Evolutionary conservation across 1,139 yeast genomes (phyloP).

Genomic region (Geotrichum carabidarum): DNA sequence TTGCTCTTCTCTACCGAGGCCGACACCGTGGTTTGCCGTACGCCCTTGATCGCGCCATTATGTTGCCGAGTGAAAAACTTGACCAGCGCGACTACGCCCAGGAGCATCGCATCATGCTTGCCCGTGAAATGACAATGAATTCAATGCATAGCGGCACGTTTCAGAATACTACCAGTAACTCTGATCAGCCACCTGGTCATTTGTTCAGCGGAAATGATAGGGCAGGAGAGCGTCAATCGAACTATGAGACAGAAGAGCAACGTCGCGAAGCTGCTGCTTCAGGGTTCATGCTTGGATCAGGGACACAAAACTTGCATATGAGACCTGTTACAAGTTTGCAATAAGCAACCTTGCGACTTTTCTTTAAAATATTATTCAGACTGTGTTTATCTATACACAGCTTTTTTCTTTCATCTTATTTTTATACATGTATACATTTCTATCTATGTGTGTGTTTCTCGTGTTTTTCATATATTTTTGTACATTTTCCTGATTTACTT

Average conservation of each 20-base stretch:
- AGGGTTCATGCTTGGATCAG: neutral
- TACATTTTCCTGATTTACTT: too few species aligned
- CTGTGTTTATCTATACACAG: too few species aligned
- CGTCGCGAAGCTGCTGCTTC: neutral
- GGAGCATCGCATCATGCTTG: constrained; percentile 25
- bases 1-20: constrained; percentile 89
- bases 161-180: too few species aligned
- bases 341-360: neutral
- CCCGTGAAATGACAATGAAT: constrained; percentile 20
- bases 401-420: too few species aligned
- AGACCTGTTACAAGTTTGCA: neutral
- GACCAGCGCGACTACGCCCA: constrained; percentile 55
- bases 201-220: neutral
- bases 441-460: too few species aligned
- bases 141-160: neutral
- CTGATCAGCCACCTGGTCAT: too few species aligned
- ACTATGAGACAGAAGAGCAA: neutral
- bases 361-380: too few species aligned
- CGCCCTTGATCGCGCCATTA: constrained; percentile 86
- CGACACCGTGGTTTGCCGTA: constrained; percentile 96
- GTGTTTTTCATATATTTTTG: too few species aligned
- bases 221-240: neutral
- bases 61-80: constrained; percentile 72
- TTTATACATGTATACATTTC: too few species aligned
- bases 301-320: neutral